Percentiles rank a stretch among this genome's conserved stretches.
phyloP scores from a whole-genome alignment of 2,329 filamentous ascomycete genomes.

The Lachnellula occidentalis region DNA sequence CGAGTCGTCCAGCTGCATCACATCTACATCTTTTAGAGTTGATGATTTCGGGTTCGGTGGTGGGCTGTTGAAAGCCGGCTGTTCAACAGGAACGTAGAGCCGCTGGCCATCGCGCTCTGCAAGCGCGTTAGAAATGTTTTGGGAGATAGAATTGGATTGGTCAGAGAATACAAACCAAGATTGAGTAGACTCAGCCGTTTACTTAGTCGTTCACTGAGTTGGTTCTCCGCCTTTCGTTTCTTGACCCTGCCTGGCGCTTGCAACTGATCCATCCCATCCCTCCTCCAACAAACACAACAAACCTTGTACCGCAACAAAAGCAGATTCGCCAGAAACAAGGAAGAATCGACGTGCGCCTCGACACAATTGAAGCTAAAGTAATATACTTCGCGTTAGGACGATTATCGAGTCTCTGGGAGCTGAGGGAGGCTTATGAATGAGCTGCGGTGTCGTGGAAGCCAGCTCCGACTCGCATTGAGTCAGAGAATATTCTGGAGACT shows the following conservation, averaged over 20 bases:
- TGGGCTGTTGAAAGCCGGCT: constrained; percentile 30
- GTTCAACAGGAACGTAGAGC: constrained; percentile 61
- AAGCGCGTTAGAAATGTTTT: constrained; percentile 18
- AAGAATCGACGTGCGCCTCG: background rate
- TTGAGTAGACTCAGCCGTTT: constrained; percentile 81
- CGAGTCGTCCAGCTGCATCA: constrained; percentile 80
- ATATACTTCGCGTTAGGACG: constrained; percentile 9
- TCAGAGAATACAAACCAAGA: constrained; percentile 54
- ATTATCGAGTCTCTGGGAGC: constrained; percentile 7
- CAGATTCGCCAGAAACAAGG: constrained; percentile 4
- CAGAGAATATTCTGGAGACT: constrained; percentile 25
- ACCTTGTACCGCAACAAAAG: constrained; percentile 2
- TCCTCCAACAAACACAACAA: constrained; percentile 7
- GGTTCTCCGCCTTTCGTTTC: constrained; percentile 57
- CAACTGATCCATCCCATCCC: constrained; percentile 26
- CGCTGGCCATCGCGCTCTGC: constrained; percentile 58
- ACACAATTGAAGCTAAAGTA: constrained; percentile 1
- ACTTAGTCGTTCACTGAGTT: constrained; percentile 67
- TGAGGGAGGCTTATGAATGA: constrained; percentile 26
- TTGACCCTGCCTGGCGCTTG: constrained; percentile 27
- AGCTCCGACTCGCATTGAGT: constrained; percentile 21
- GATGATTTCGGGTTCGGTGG: constrained; percentile 14
- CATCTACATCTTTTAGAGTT: constrained; percentile 41
- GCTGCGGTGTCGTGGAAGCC: constrained; percentile 19
- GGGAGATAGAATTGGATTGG: constrained; percentile 3